phyloP scores from a whole-genome alignment of 805 yeast species.

The Candida nanaspora region DNA sequence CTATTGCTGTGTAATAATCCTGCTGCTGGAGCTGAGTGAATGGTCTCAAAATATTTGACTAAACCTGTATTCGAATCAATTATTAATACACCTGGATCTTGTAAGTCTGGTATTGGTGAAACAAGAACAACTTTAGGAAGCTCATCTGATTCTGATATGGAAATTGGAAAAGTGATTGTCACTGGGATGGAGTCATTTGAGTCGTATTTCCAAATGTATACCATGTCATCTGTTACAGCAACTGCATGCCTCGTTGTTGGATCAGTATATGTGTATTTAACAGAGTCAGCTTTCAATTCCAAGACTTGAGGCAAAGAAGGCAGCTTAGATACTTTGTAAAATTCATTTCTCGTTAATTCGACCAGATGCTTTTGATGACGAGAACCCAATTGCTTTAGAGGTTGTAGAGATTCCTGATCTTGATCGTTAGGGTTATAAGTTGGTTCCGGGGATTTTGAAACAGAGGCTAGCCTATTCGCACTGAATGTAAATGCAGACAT shows the following conservation, averaged over 20 bases:
- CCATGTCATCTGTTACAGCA: slow-evolving; percentile 36
- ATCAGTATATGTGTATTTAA: slow-evolving; percentile 16
- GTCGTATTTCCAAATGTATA: slow-evolving; percentile 63
- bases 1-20: slow-evolving; percentile 36
- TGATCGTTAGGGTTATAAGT: background rate
- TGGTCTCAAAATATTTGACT: slow-evolving; percentile 65
- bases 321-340: slow-evolving; percentile 49
- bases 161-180: slow-evolving; percentile 44
- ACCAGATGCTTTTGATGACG: background rate
- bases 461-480: slow-evolving; percentile 10
- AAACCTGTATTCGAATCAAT: slow-evolving; percentile 53
- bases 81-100: slow-evolving; percentile 65
- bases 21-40: slow-evolving; percentile 61
- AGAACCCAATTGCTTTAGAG: background rate
- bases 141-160: slow-evolving; percentile 17
- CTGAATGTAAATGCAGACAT: slow-evolving; percentile 14
- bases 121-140: slow-evolving; percentile 53
- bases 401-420: background rate
- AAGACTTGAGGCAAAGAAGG: slow-evolving; percentile 48
- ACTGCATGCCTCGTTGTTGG: slow-evolving; percentile 21
- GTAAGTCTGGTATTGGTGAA: slow-evolving; percentile 37
- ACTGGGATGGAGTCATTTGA: slow-evolving; percentile 55
- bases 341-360: slow-evolving; percentile 52
- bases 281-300: slow-evolving; percentile 14
- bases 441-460: background rate